Evolutionary conservation across 2,329 filamentous ascomycete species (phyloP), one percentile per base, ranked within the genome.

Genomic region (Fusarium cicatricum): DNA sequence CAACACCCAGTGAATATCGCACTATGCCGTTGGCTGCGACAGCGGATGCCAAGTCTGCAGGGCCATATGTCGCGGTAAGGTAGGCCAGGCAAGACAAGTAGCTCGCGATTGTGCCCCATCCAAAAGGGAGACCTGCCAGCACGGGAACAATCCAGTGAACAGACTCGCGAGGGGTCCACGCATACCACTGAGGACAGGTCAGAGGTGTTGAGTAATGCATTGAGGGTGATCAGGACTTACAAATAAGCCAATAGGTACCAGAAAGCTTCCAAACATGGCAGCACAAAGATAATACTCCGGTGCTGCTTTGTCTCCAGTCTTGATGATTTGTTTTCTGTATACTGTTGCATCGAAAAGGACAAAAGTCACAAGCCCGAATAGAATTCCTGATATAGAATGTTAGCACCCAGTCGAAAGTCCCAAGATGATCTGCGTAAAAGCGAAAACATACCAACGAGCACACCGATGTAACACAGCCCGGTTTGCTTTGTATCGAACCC

Each of bases 141-240:
- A 56, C 52, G 11, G 45, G 51, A 12, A 51, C 45, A n/a, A 50
- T 51, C 55, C 55, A 58, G 12, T 55, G 52, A 2, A 50, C 33
- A 12, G 39, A 50, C 28, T 32, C 26, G 12, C 26, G 11, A 7
- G 55, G 44, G n/a, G 23, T 11, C 55, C 55, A 58, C 9, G 55
- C 55, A n/a, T 56, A 58, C 55, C 55, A 55, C 50, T 54, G 14
- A 26, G 10, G 38, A 21, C 1, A 2, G 16, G 31, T 56, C 21
- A 43, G 46, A 7, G 2, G 17, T 3, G 19, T 1, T 4, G 5
- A 8, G 7, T 11, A 3, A 7, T 6, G 10, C n/a, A n/a, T n/a
- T n/a, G 4, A 4, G 3, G 5, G 28, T 31, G 11, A 41, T 7
- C 8, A 39, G 32, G n/a, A 34, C 45, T 29, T 23, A 52, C 52